These are phyloP conservation scores for Phlebiopsis flavidoalba DNA, from an alignment of 768 basidiomycete species.

Conservation along the genomic window DNA sequence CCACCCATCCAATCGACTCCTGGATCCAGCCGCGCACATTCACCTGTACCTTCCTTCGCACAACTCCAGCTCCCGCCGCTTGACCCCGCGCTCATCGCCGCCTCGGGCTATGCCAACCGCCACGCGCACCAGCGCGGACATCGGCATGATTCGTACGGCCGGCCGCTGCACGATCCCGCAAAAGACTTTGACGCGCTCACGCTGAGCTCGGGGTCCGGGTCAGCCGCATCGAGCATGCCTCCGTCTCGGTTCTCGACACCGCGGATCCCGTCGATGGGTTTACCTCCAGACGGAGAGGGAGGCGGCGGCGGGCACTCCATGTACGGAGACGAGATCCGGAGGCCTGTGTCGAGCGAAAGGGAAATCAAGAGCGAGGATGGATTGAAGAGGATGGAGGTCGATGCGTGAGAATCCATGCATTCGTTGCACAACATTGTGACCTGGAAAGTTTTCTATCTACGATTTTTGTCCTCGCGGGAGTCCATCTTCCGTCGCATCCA, in stretches of 20 bases:
- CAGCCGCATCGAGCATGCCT: constrained; percentile 12
- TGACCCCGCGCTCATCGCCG: constrained; percentile 10
- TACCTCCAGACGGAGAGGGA: constrained; percentile 18
- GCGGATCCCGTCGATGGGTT: constrained; percentile 13
- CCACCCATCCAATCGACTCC: constrained; percentile 13
- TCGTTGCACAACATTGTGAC: not conserved
- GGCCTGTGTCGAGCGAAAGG: not conserved
- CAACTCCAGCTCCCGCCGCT: constrained; percentile 14
- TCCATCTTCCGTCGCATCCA: not conserved
- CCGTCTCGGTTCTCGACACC: constrained; percentile 17
- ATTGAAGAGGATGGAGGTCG: not conserved
- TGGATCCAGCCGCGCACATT: constrained; percentile 11
- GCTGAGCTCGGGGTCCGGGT: constrained; percentile 10
- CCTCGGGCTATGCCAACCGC: not conserved
- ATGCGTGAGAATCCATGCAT: not conserved
- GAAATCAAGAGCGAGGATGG: not conserved
- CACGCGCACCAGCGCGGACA: constrained; percentile 6
- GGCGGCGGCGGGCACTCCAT: not conserved
- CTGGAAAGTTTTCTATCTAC: not conserved
- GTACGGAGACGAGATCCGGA: not conserved
- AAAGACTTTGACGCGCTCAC: constrained; percentile 20
- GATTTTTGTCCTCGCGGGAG: not conserved
- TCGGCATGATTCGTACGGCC: constrained; percentile 7
- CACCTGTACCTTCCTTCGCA: constrained; percentile 9
- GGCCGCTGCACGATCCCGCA: constrained; percentile 1